A percentile compares a stretch with the other conserved stretches of the same genome.
Conservation (phyloP, 257 asterid genomes). For the Craterostigma plantagineum region DNA sequence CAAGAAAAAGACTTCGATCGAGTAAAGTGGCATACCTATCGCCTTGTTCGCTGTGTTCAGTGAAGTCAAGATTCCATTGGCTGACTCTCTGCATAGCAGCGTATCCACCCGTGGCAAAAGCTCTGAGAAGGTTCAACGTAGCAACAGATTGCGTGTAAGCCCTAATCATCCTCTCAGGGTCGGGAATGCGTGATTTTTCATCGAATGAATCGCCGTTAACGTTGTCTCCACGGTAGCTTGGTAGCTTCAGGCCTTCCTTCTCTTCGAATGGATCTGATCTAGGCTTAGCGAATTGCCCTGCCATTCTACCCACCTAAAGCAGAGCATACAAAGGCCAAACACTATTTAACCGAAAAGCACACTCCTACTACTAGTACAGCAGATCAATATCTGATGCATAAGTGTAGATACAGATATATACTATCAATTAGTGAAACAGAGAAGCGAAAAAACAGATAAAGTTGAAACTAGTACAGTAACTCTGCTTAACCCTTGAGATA, state of each 20-base stretch:
- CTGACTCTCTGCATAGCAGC: slow-evolving; percentile 71
- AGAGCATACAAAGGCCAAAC: too few relatives aligned
- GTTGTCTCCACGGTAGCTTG: slow-evolving; percentile 69
- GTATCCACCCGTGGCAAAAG: slow-evolving; percentile 71
- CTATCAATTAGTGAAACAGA: too few relatives aligned
- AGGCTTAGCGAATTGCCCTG: slow-evolving; percentile 75
- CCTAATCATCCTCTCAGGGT: too few relatives aligned
- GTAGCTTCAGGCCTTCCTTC: slow-evolving; percentile 52
- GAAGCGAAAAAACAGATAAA: too few relatives aligned
- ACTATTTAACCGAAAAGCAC: too few relatives aligned
- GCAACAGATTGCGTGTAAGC: slow-evolving; percentile 67
- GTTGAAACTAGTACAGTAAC: too few relatives aligned
- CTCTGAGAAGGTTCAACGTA: slow-evolving; percentile 57
- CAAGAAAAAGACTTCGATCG: too few relatives aligned
- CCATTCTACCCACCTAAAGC: slow-evolving; percentile 53
- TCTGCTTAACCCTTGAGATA: too few relatives aligned
- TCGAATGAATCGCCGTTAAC: slow-evolving; percentile 53
- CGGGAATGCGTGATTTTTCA: slow-evolving; percentile 50
- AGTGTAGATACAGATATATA: too few relatives aligned
- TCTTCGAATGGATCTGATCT: slow-evolving; percentile 55
- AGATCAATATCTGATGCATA: too few relatives aligned
- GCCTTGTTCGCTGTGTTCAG: slow-evolving; percentile 60
- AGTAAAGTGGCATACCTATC: slow-evolving; percentile 26
- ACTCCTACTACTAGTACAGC: too few relatives aligned
- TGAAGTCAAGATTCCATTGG: slow-evolving; percentile 70